Base-by-base conservation (phyloP, 176 grass and related monocot species). In the Zoysia japonica region DNA sequence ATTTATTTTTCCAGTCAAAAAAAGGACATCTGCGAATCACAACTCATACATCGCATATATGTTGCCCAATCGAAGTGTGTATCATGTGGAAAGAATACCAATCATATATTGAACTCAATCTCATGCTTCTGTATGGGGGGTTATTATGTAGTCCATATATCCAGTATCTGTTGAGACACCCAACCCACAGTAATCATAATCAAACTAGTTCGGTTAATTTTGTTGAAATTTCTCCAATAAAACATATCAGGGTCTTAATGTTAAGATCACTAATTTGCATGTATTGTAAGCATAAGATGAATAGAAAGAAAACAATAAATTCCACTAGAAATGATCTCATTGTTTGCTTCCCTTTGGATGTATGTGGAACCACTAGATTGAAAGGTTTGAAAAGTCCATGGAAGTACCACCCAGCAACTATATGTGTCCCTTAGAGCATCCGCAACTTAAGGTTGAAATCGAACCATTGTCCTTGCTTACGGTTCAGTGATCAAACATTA, bases 321-420 rank as follows among this genome's bases (percentile, higher is more conserved):
- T 59, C n/a, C 86, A 96, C 93, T 90, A 86, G 93, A 90, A 90
- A 96, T 96, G 41, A 90, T 81, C 85, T 96, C 93, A 79, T 88
- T 96, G 72, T 28, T 88, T 96, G 80, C 51, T 87, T 77, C 75
- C 93, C 74, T 83, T 86, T 61, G 93, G 85, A 40, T 88, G 87
- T 83, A 96, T 77, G 56, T 90, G 85, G 62, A 92, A 96, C 93
- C 93, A 96, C 39, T 92, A 87, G 55, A 92, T 85, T 72, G 87
- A 86, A 82, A 67, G 88, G 53, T 88, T 90, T 38, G 87, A 85
- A 8, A 96, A 81, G 81, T 92, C 90, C 62, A 81, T 87, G 51
- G 73, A 42, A 67, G 55, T 67, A 70, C 74, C 70, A 52, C 36
- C 65, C 37, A 68, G 65, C 62, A 82, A 92, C 81, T 79, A 96